These are phyloP conservation scores for Psidium friedrichsthalianum DNA, from an alignment of 345 rosid species.

Conservation along the genomic window DNA sequence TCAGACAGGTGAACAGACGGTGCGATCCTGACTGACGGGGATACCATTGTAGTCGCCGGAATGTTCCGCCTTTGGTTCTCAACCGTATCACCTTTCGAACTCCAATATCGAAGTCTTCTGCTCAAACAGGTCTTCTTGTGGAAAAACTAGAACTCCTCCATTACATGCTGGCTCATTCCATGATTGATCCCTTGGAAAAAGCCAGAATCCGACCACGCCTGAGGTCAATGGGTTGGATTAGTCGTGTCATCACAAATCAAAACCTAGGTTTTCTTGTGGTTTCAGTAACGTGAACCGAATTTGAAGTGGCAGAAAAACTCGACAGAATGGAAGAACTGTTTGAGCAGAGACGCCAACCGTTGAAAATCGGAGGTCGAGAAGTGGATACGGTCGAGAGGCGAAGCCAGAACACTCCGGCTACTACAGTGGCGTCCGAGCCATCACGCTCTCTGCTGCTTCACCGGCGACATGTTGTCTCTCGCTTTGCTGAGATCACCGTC, in stretches of 20 bases:
- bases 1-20: too few species aligned
- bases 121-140: background rate
- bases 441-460: background rate
- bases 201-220: conserved; percentile 72
- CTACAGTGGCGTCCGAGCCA: background rate
- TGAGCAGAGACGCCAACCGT: too few species aligned
- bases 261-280: background rate
- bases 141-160: conserved; percentile 26
- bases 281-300: background rate
- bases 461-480: too few species aligned
- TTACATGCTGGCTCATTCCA: conserved; percentile 49
- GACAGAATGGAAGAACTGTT: background rate
- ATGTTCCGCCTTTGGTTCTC: background rate
- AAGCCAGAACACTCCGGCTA: background rate
- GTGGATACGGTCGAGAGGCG: too few species aligned
- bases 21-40: background rate
- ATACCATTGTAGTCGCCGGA: background rate
- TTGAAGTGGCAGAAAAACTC: background rate
- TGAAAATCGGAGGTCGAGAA: too few species aligned
- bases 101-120: background rate
- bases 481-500: background rate
- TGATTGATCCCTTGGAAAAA: conserved; percentile 69
- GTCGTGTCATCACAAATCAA: background rate
- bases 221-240: background rate
- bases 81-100: background rate